These are phyloP conservation scores for Blastocrithidia nonstop DNA, from an alignment of 208 protist genomes.

Conservation along the genomic window DNA sequence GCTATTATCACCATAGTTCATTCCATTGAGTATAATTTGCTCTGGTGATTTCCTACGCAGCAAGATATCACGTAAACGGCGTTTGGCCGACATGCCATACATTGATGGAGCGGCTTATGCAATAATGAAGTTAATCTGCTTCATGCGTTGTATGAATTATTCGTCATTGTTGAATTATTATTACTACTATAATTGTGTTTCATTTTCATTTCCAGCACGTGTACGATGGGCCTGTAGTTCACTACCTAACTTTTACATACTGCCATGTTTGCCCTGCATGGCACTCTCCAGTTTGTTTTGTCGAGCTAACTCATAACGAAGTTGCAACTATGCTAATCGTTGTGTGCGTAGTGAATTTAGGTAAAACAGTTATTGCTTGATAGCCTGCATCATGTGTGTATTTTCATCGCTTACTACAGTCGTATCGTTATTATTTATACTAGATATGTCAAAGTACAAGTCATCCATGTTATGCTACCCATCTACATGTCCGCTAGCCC, in stretches of 20 bases:
- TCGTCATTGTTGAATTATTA: no score
- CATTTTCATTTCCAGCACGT: conserved; percentile 28
- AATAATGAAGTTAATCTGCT: no score
- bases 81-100: conserved; percentile 61
- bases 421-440: no score
- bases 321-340: conserved; percentile 30
- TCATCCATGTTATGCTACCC: no score
- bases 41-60: conserved; percentile 23
- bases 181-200: no score
- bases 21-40: conserved; percentile 40
- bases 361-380: conserved; percentile 30
- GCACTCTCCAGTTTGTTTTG: background rate
- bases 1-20: no score
- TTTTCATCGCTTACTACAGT: conserved; percentile 12
- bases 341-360: conserved; percentile 20
- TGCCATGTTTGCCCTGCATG: no score
- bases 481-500: no score
- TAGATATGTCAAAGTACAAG: no score
- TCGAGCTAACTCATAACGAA: conserved; percentile 19
- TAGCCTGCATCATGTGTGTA: conserved; percentile 12
- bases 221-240: background rate
- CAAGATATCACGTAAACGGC: conserved; percentile 49
- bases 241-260: no score
- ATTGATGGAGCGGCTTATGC: no score
- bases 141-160: no score